Percentiles rank a stretch among this genome's conserved stretches.
These are phyloP conservation scores for Wallemia ichthyophaga DNA, from an alignment of 1,284 basidiomycete species.

Conservation along the genomic window DNA sequence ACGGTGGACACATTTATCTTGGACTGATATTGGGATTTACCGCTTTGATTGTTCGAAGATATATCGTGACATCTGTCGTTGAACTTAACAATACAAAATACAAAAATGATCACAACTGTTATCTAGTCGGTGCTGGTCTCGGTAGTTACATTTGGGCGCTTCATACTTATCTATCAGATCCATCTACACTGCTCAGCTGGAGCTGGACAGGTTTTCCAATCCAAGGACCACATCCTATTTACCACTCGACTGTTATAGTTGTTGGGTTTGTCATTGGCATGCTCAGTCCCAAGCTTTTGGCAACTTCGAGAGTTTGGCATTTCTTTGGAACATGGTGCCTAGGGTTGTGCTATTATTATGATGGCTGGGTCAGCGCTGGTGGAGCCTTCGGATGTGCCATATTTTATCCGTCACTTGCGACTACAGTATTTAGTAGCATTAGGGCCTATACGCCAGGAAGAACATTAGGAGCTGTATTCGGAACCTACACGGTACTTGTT, in stretches of 20 bases:
- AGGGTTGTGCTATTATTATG: slow-evolving; percentile 17
- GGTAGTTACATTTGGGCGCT: slow-evolving; percentile 44
- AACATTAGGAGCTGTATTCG: background rate
- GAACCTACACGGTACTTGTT: slow-evolving; percentile 25
- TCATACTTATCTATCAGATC: slow-evolving; percentile 31
- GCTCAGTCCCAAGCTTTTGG: slow-evolving; percentile 1
- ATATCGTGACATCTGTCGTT: slow-evolving; percentile 3
- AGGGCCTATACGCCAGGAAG: background rate
- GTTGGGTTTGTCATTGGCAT: slow-evolving; percentile 31
- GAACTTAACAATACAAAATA: slow-evolving; percentile 2
- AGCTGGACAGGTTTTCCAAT: slow-evolving; percentile 67
- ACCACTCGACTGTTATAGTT: slow-evolving; percentile 39
- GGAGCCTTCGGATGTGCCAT: background rate
- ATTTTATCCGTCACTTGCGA: background rate
- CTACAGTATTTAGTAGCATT: background rate
- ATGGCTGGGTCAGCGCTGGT: background rate
- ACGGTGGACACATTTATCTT: slow-evolving; percentile 10
- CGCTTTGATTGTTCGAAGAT: background rate
- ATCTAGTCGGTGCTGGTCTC: slow-evolving; percentile 21
- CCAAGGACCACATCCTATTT: slow-evolving; percentile 39
- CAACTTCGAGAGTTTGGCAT: slow-evolving; percentile 9
- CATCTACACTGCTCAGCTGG: slow-evolving; percentile 61
- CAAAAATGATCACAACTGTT: background rate
- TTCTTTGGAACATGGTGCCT: slow-evolving; percentile 23
- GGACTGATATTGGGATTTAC: slow-evolving; percentile 7